Percentiles rank a stretch among this genome's conserved stretches.
phyloP scores from a whole-genome alignment of 192 early-diverging fungal genomes.

The Gonapodya sp. region DNA sequence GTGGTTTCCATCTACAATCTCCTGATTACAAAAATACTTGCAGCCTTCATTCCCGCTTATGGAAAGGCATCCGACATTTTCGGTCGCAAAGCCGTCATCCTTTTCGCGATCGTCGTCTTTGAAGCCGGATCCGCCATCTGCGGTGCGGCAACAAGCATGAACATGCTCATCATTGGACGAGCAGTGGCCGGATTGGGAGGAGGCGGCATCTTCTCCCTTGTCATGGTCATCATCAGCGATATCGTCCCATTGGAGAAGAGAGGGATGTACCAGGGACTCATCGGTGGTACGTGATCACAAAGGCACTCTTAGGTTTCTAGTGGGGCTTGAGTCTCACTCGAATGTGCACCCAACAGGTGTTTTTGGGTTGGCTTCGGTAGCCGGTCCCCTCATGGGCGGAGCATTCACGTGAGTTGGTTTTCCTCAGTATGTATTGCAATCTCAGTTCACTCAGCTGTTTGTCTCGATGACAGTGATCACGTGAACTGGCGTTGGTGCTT shows the following conservation, averaged over 20 bases:
- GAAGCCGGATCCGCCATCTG: slow-evolving; percentile 74
- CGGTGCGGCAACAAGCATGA: slow-evolving; percentile 50
- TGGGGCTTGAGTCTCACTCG: too few species aligned
- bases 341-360: slow-evolving; percentile 18
- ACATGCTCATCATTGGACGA: slow-evolving; percentile 60
- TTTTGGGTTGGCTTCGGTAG: slow-evolving; percentile 43
- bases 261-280: background rate
- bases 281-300: background rate
- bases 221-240: slow-evolving; percentile 60
- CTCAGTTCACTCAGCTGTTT: background rate
- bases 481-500: background rate
- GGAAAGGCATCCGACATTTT: slow-evolving; percentile 87
- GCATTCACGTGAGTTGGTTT: slow-evolving; percentile 26
- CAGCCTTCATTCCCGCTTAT: slow-evolving; percentile 65
- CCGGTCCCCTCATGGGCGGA: slow-evolving; percentile 51
- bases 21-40: slow-evolving; percentile 12
- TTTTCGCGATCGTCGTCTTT: slow-evolving; percentile 68
- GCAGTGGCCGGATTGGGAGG: slow-evolving; percentile 79
- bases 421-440: background rate
- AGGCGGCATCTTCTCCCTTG: slow-evolving; percentile 61
- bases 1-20: background rate
- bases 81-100: slow-evolving; percentile 71
- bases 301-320: too few species aligned
- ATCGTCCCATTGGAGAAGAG: slow-evolving; percentile 6
- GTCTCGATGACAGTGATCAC: background rate